Conservation (phyloP, 2,329 filamentous ascomycete genomes). For the Hirsutella minnesotensis region DNA sequence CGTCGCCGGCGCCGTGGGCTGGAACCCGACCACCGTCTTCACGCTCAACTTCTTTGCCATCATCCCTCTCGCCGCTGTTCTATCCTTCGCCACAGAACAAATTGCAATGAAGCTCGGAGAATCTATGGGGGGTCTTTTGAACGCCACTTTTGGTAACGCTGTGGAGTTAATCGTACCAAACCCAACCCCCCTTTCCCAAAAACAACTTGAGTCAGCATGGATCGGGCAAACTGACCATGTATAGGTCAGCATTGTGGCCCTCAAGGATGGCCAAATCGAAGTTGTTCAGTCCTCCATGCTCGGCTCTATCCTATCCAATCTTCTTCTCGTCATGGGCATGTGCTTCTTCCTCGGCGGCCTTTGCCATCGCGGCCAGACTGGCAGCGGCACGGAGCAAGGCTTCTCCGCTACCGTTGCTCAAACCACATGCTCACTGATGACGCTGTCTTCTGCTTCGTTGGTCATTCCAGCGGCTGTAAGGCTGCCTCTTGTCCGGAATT, state of each 20-base stretch:
- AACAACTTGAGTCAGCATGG: too few relatives aligned
- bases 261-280: conserved; percentile 75
- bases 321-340: conserved; percentile 75
- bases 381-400: conserved; percentile 50
- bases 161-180: conserved; percentile 71
- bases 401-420: conserved; percentile 71
- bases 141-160: conserved; percentile 70
- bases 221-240: conserved; percentile 4
- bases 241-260: conserved; percentile 83
- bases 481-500: background rate
- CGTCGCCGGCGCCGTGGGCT: conserved; percentile 47
- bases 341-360: conserved; percentile 69
- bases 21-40: conserved; percentile 59
- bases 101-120: conserved; percentile 61
- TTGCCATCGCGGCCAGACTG: conserved; percentile 44
- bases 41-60: conserved; percentile 72
- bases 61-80: conserved; percentile 59
- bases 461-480: conserved; percentile 62
- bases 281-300: conserved; percentile 98
- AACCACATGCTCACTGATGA: conserved; percentile 65
- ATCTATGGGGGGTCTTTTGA: conserved; percentile 60
- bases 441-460: conserved; percentile 64
- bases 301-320: conserved; percentile 88
- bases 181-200: too few relatives aligned
- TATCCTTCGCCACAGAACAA: conserved; percentile 71